These are phyloP conservation scores for Bidens hawaiensis DNA, from an alignment of 140 eudicot genomes.

Conservation along the genomic window DNA sequence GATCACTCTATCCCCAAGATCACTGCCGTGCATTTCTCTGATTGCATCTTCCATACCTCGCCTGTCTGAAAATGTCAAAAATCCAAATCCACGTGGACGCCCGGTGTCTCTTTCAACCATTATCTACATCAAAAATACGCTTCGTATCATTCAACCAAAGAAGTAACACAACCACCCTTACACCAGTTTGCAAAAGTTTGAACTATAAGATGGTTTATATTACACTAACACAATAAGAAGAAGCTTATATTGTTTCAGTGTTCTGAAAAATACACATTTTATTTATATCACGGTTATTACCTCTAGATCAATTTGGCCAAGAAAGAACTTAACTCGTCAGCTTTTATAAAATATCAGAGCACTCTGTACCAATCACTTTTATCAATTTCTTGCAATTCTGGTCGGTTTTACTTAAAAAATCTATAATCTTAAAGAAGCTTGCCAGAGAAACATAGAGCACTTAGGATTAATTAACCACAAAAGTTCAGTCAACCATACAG, in stretches of 20 bases:
- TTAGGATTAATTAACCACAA: constrained; percentile 23
- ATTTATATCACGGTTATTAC: constrained; percentile 11
- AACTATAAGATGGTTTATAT: not conserved
- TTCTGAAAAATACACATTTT: not conserved
- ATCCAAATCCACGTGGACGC: constrained; percentile 98
- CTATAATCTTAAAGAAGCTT: constrained; percentile 2
- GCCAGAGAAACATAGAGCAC: constrained; percentile 14
- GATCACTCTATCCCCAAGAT: constrained; percentile 69
- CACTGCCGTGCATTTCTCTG: constrained; percentile 84
- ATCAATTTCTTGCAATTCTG: constrained; percentile 15
- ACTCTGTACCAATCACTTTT: constrained; percentile 16
- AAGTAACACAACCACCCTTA: constrained; percentile 3
- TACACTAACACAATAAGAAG: not conserved
- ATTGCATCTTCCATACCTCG: constrained; percentile 94
- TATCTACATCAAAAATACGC: constrained; percentile 45
- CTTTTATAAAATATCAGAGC: constrained; percentile 2
- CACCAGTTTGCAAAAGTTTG: constrained; percentile 4
- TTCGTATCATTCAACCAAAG: constrained; percentile 15
- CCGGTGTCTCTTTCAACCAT: constrained; percentile 96
- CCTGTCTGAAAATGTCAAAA: constrained; percentile 90
- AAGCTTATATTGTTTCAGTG: not conserved
- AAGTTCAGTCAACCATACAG: constrained; percentile 20
- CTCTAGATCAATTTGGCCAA: constrained; percentile 26
- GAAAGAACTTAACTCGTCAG: constrained; percentile 22
- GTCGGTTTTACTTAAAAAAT: constrained; percentile 4